Conservation (phyloP, 2,329 filamentous ascomycete genomes). For the Diaporthe australafricana region DNA sequence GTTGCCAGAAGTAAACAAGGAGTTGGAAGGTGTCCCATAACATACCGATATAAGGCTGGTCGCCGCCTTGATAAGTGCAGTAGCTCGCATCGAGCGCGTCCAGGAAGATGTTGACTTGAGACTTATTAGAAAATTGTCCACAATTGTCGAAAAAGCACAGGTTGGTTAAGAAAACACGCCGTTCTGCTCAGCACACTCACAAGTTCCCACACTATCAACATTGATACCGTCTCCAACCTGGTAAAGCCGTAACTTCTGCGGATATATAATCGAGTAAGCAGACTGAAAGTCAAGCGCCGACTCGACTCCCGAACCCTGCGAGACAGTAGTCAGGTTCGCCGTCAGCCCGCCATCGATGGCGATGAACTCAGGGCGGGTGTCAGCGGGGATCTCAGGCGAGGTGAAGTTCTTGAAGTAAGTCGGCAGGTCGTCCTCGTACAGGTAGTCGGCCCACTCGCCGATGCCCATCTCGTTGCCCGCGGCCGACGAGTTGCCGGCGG, state of each 20-base stretch:
- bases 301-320: constrained; percentile 45
- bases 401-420: constrained; percentile 32
- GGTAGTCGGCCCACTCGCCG: constrained; percentile 36
- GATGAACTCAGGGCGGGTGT: constrained; percentile 32
- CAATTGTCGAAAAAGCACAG: background rate
- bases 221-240: constrained; percentile 57
- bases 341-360: constrained; percentile 31
- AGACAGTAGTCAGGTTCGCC: constrained; percentile 34
- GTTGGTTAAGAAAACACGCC: no score
- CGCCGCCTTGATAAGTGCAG: constrained; percentile 59
- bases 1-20: accelerated
- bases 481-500: constrained; percentile 26
- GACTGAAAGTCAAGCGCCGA: constrained; percentile 52
- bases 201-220: constrained; percentile 37
- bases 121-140: constrained; percentile 29
- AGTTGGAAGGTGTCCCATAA: no score
- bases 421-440: constrained; percentile 37
- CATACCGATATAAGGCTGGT: constrained; percentile 55
- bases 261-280: constrained; percentile 53
- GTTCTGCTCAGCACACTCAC: background rate
- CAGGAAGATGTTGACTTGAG: constrained; percentile 54
- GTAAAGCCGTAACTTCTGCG: constrained; percentile 52
- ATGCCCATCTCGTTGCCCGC: constrained; percentile 34
- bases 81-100: constrained; percentile 63
- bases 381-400: constrained; percentile 33